Percentiles rank a stretch among this genome's conserved stretches.
Evolutionary conservation across 305 asterid genomes (phyloP).

Genomic region (Rubia peregrina): DNA sequence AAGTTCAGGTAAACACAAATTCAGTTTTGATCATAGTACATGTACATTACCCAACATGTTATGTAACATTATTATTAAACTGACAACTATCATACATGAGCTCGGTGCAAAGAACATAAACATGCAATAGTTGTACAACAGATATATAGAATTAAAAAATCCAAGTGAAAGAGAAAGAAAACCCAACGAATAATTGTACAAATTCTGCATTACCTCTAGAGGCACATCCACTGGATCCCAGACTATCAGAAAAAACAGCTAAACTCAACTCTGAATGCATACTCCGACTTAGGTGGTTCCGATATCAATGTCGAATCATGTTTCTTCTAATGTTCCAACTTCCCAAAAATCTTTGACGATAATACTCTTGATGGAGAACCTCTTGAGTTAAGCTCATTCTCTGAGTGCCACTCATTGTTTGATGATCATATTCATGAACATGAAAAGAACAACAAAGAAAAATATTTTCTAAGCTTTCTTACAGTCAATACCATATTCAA

Average conservation of each 20-base stretch:
- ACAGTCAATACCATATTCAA: no score
- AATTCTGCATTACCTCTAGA: conserved; percentile 60
- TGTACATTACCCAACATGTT: no score
- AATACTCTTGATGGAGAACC: conserved; percentile 45
- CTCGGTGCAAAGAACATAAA: neutral
- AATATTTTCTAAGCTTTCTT: no score
- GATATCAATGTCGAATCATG: conserved; percentile 32
- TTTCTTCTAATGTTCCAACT: conserved; percentile 23
- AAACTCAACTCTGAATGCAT: conserved; percentile 42
- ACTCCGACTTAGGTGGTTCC: conserved; percentile 32
- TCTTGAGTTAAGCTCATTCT: conserved; percentile 46
- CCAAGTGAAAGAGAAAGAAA: neutral
- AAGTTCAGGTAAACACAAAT: no score
- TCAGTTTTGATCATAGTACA: no score
- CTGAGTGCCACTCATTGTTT: no score
- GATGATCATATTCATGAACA: no score
- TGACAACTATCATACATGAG: no score
- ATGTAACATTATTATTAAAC: no score
- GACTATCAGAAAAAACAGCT: conserved; percentile 43
- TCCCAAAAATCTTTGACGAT: no score
- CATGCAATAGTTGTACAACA: neutral
- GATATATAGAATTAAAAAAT: neutral
- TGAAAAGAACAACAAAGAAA: no score
- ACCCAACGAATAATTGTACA: neutral
- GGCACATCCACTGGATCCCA: conserved; percentile 62